phyloP scores from a whole-genome alignment of 768 basidiomycete genomes.

The Hebeloma cylindrosporum region DNA sequence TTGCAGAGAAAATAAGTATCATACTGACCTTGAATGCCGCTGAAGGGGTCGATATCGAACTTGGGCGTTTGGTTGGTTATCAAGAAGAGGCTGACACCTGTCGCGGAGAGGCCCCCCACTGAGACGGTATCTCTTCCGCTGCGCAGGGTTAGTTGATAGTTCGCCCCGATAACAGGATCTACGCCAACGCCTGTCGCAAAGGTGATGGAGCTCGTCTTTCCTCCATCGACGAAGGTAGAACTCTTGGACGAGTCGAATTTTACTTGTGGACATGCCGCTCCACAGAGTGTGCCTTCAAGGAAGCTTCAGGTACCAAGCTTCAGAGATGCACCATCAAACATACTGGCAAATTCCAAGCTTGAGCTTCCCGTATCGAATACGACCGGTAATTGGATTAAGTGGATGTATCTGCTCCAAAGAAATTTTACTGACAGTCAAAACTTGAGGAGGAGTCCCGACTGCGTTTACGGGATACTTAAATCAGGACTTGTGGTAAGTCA shows the following conservation, averaged over 20 bases:
- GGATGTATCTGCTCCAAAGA: background rate
- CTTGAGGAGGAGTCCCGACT: conserved; percentile 58
- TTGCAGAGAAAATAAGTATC: background rate
- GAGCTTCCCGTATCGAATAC: conserved; percentile 60
- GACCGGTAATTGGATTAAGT: conserved; percentile 32
- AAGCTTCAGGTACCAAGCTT: background rate
- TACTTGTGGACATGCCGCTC: conserved; percentile 41
- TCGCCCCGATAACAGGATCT: conserved; percentile 48
- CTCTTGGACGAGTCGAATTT: conserved; percentile 50
- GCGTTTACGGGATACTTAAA: conserved; percentile 8
- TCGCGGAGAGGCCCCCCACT: conserved; percentile 43
- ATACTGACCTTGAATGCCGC: conserved; percentile 49
- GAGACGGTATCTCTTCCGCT: conserved; percentile 49
- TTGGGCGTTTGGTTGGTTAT: conserved; percentile 54
- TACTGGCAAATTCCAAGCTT: conserved; percentile 49
- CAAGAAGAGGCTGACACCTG: conserved; percentile 42
- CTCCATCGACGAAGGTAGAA: conserved; percentile 49
- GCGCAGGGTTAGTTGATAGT: conserved; percentile 47
- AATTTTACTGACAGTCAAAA: conserved; percentile 31
- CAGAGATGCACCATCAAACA: conserved; percentile 14
- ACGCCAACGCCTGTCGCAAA: conserved; percentile 58
- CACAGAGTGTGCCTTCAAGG: conserved; percentile 44
- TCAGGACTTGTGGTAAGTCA: conserved; percentile 7
- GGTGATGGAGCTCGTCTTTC: conserved; percentile 42
- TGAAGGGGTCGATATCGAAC: conserved; percentile 56